Percentiles rank a stretch among this genome's conserved stretches.
Conservation (phyloP, 2,329 filamentous ascomycete genomes). For the Lojkania enalia region DNA sequence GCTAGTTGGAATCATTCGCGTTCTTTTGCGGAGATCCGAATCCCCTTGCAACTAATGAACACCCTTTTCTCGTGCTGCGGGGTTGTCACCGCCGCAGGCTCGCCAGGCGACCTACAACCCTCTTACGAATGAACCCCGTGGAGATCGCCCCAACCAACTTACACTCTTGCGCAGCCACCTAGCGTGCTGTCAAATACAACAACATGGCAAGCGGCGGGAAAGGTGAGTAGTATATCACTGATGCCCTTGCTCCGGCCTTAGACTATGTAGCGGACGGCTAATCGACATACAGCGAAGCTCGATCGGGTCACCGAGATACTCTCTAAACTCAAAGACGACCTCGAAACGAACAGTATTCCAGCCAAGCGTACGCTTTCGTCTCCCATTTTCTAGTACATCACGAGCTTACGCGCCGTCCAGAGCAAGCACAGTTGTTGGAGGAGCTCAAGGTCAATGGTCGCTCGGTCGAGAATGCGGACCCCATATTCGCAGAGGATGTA, state of each 20-base stretch:
- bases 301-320: constrained; percentile 69
- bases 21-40: too few relatives aligned
- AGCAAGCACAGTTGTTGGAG: constrained; percentile 60
- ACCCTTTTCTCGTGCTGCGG: neutral
- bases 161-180: constrained; percentile 3
- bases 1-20: too few relatives aligned
- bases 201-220: constrained; percentile 15
- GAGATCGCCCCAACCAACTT: constrained; percentile 1
- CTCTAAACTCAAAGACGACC: constrained; percentile 63
- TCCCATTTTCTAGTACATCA: neutral
- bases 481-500: constrained; percentile 82
- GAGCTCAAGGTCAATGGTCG: constrained; percentile 80
- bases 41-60: too few relatives aligned
- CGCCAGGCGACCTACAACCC: neutral
- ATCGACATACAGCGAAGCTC: constrained; percentile 61
- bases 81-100: neutral
- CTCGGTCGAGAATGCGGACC: constrained; percentile 70
- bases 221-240: constrained; percentile 10
- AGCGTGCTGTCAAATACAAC: constrained; percentile 20
- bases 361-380: constrained; percentile 58
- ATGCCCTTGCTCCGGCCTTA: neutral
- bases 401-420: constrained; percentile 48
- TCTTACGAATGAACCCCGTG: neutral
- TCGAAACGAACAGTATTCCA: constrained; percentile 61
- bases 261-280: constrained; percentile 12